Evolutionary conservation across 768 basidiomycete genomes (phyloP), one percentile per base, ranked within the genome.

Genomic region (Trametes villosa): DNA sequence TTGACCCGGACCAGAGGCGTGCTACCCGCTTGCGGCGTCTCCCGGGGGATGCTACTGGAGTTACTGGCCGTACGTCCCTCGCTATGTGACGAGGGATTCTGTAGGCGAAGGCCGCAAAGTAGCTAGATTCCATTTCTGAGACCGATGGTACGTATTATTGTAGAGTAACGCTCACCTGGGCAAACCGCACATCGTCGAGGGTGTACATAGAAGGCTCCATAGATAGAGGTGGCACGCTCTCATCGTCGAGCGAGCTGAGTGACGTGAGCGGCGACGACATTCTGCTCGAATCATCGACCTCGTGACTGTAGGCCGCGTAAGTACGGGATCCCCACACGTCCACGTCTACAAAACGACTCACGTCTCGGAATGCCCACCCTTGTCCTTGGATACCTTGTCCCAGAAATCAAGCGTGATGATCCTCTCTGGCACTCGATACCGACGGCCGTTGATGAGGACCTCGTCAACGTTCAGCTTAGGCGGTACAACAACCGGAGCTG

Each of bases 361-460:
- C 86, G 73, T 76, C 46, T 75, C 56, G 75, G 74, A 61, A 75
- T 75, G 30, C 69, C 56, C 36, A 8, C 34, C 24, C 17, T 59
- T 74, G 59, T 80, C 81, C 55, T 77, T 74, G 65, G 75, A 83
- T 59, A 92, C 79, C 72, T 91, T 95, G 58, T 86, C 88, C 96
- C 96, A 98, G 70, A 99, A 99, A 72, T 99, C 96, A 49, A 99
- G 83, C 46, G 92, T 83, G 65, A 99, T 91, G 49, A 95, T 83
- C 59, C 87, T 84, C 72, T 98, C 97, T 3, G 97, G 97, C 24
- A 98, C 88, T 68, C 95, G 81, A 75, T 97, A 98, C 44, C 92
- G 86, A 64, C 92, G 88, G 31, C 91, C 91, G 67, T 93, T 93
- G 67, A 94, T 93, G 52, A 92, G 76, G 22, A 94, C 87, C 67